Evolutionary conservation across 768 basidiomycete genomes (phyloP).

Genomic region (Phylloporus scabripes): DNA sequence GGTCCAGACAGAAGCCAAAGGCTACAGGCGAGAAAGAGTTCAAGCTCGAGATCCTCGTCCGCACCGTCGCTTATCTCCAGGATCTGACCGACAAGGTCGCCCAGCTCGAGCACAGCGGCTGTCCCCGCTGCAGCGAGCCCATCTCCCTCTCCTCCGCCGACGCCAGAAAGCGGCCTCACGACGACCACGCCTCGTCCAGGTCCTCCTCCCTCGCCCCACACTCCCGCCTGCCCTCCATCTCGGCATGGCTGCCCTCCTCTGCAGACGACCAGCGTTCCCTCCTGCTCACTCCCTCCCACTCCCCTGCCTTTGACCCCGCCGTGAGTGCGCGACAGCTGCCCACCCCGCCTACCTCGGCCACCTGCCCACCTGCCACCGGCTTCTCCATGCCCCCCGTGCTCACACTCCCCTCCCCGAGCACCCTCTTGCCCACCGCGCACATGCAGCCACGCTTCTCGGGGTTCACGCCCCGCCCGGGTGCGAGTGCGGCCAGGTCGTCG

Average conservation of each 20-base stretch:
- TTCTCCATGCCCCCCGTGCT: conserved; percentile 37
- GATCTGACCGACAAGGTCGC: conserved; percentile 56
- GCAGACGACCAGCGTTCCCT: conserved; percentile 22
- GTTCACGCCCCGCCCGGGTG: conserved; percentile 10
- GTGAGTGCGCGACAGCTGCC: conserved; percentile 35
- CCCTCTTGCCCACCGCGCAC: conserved; percentile 11
- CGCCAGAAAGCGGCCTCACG: neutral
- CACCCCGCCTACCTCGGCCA: conserved; percentile 54
- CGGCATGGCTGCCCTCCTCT: conserved; percentile 54
- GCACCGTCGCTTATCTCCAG: conserved; percentile 75
- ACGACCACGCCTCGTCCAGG: conserved; percentile 1
- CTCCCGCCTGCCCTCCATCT: conserved; percentile 58
- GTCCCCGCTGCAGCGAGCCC: conserved; percentile 19
- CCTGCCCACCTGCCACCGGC: conserved; percentile 38
- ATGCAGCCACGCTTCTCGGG: conserved; percentile 22
- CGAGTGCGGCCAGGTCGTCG: conserved; percentile 7
- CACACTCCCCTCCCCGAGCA: conserved; percentile 34
- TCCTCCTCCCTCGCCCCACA: conserved; percentile 2
- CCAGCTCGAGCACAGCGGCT: conserved; percentile 34
- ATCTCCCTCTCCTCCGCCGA: conserved; percentile 5
- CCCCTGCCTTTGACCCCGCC: conserved; percentile 29
- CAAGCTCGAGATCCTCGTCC: conserved; percentile 84
- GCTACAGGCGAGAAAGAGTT: conserved; percentile 73
- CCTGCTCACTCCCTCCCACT: conserved; percentile 34
- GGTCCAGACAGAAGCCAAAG: conserved; percentile 27